Base-by-base conservation (phyloP, 768 basidiomycete genomes). In the Fomitopsis serialis region DNA sequence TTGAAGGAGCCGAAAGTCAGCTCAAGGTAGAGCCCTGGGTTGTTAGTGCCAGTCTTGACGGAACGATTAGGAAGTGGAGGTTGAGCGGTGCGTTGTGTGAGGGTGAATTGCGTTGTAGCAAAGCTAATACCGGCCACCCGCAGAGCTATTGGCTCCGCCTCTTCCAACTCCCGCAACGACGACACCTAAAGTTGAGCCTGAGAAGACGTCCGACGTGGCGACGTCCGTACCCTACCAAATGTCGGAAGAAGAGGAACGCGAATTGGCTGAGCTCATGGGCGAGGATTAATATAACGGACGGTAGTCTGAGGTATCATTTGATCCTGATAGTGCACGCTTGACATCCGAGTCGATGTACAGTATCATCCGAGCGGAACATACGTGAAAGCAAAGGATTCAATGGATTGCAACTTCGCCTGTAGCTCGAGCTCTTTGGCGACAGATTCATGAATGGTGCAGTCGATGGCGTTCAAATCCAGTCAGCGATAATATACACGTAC, bases 181-280 rank as follows among this genome's bases (percentile, higher is more conserved):
- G 29, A n/a, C 45, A n/a, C 42, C 70, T 10, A 59, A 66, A 52
- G 59, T 62, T 12, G 47, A 62, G 13, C 64, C 65, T 34, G 60
- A 61, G 40, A 7, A 29, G 0, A 25, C 40, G 15, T 17, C 37
- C 37, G 13, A 15, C 37, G 19, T 17, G 6, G 5, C 37, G 19
- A 7, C 49, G 59, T 63, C 78, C 42, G 56, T 56, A 42, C 58
- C 62, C 35, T 56, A 67, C 27, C 65, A 74, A 50, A 64, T 95
- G 68, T 88, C 93, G 10, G 91, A 87, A 62, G 95, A 96, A 49
- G 95, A 97, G 68, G 92, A 94, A 62, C 77, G 81, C 32, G 75
- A 97, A 67, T 73, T 98, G 21, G 93, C 84, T 35, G 92, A 93
- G 63, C 68, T 97, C 35, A 79, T 88, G 78, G 75, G 66, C 36